A percentile compares a stretch with the other conserved stretches of the same genome.
Conservation (phyloP, 306 rosid genomes). For the Arachis hypogaea region DNA sequence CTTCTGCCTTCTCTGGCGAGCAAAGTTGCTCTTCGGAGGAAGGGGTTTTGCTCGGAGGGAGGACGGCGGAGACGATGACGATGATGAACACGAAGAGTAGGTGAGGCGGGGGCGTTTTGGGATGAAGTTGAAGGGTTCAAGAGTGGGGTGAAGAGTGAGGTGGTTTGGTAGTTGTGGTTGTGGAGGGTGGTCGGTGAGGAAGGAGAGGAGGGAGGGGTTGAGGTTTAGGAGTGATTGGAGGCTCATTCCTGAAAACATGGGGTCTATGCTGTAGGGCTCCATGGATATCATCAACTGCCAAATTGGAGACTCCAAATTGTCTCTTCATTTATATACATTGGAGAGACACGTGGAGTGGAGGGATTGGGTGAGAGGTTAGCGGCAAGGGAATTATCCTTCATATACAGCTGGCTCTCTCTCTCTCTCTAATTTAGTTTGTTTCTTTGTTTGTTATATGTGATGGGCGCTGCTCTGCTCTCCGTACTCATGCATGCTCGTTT, state of each 20-base stretch:
- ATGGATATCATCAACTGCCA: neutral
- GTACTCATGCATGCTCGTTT: too few species aligned
- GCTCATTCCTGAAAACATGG: conserved; percentile 57
- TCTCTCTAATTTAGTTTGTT: too few species aligned
- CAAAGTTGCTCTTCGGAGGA: conserved; percentile 52
- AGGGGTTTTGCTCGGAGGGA: neutral
- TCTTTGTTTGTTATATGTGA: too few species aligned
- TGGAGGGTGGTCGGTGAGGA: conserved; percentile 28
- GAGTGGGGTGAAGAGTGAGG: conserved; percentile 40
- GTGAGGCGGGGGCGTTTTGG: conserved; percentile 3
- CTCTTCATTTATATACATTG: neutral
- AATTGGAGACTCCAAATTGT: neutral
- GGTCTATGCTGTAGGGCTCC: conserved; percentile 33
- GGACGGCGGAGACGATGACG: neutral
- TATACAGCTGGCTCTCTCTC: too few species aligned
- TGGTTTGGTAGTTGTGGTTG: conserved; percentile 10
- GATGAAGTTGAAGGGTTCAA: conserved; percentile 41
- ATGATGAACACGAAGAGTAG: neutral
- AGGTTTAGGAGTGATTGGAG: conserved; percentile 56
- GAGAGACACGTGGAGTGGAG: conserved; percentile 41
- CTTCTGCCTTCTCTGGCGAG: conserved; percentile 68
- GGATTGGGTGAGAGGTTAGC: conserved; percentile 9
- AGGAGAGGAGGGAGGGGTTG: conserved; percentile 34
- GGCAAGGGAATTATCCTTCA: too few species aligned
- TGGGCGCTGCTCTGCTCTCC: too few species aligned